Conservation (phyloP, 75 land plant species). For the Azolla pinnata region DNA sequence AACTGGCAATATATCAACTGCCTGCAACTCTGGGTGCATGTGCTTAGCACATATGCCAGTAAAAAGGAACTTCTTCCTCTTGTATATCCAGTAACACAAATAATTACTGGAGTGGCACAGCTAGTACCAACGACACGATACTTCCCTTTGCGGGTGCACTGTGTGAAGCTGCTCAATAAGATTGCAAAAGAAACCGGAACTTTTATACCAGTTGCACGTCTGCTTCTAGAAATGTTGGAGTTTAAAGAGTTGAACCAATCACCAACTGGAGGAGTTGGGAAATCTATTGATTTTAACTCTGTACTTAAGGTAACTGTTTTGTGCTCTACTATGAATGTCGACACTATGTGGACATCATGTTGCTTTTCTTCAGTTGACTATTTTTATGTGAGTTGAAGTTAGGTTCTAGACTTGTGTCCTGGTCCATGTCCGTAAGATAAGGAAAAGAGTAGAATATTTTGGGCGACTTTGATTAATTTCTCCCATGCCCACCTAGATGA, state of each 20-base stretch:
- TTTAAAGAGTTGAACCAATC: slow-evolving; percentile 76
- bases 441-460: too few species aligned
- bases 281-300: slow-evolving; percentile 54
- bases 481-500: too few species aligned
- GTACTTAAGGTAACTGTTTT: slow-evolving; percentile 44
- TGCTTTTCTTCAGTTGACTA: background rate
- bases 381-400: background rate
- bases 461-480: too few species aligned
- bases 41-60: slow-evolving; percentile 49
- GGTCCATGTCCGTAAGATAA: too few species aligned
- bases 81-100: slow-evolving; percentile 88
- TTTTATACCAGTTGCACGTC: slow-evolving; percentile 66
- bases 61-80: slow-evolving; percentile 68
- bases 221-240: slow-evolving; percentile 83
- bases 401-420: too few species aligned
- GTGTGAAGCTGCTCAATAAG: slow-evolving; percentile 72
- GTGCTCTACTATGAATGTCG: too few species aligned
- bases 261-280: slow-evolving; percentile 85
- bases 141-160: slow-evolving; percentile 80
- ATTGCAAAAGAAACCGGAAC: slow-evolving; percentile 59
- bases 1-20: slow-evolving; percentile 89
- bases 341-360: too few species aligned
- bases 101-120: slow-evolving; percentile 75
- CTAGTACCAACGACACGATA: slow-evolving; percentile 81
- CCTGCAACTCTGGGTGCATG: slow-evolving; percentile 85